Conservation (phyloP, 352 stramenopile species). For the Pythium oligandrum region DNA sequence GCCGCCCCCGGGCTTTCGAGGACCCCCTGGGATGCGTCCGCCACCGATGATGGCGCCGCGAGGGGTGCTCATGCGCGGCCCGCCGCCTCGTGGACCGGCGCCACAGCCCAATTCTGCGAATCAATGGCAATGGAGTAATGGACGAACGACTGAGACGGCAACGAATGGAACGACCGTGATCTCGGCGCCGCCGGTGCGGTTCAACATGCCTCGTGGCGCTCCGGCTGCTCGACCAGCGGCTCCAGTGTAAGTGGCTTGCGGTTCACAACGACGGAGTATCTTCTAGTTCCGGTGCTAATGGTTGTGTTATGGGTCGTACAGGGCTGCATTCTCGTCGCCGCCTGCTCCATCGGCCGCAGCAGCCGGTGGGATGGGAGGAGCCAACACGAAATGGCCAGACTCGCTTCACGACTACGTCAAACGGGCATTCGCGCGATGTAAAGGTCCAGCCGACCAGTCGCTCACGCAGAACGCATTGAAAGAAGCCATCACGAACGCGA, state of each 20-base stretch:
- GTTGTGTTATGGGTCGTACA: not conserved
- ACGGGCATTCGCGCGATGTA: constrained; percentile 75
- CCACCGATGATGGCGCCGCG: constrained; percentile 11
- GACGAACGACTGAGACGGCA: constrained; percentile 12
- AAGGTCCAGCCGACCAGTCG: constrained; percentile 64
- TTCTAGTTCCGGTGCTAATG: too few relatives aligned
- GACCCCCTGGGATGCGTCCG: constrained; percentile 10
- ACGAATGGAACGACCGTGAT: constrained; percentile 14
- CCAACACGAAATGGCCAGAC: constrained; percentile 76
- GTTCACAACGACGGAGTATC: too few relatives aligned
- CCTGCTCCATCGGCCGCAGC: constrained; percentile 9
- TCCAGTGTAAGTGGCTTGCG: not conserved
- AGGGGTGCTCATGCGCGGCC: constrained; percentile 3
- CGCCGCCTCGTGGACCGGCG: constrained; percentile 15
- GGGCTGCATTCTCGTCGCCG: constrained; percentile 9
- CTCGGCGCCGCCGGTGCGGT: constrained; percentile 37
- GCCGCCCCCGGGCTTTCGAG: constrained; percentile 9
- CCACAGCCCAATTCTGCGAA: constrained; percentile 5
- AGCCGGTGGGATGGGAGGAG: constrained; percentile 11
- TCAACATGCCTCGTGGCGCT: constrained; percentile 24
- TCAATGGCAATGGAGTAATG: constrained; percentile 74
- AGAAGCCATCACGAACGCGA: constrained; percentile 77
- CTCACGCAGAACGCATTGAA: constrained; percentile 80
- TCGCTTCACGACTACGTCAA: constrained; percentile 85
- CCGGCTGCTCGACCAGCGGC: constrained; percentile 2